These are phyloP conservation scores for Imleria badia DNA, from an alignment of 768 basidiomycete genomes.

Conservation along the genomic window DNA sequence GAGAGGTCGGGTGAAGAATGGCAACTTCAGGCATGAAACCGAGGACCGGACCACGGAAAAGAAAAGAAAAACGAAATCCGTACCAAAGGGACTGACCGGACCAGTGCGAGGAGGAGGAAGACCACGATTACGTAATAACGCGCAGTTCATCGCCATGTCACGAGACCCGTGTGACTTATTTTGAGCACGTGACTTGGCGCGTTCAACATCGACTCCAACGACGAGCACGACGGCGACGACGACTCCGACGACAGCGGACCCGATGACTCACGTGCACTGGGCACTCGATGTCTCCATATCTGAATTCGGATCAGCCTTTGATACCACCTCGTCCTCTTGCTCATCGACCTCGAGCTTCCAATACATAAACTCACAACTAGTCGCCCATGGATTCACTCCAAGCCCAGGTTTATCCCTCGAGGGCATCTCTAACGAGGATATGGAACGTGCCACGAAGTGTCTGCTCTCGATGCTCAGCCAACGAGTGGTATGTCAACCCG, in stretches of 20 bases:
- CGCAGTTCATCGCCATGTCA: conserved; percentile 12
- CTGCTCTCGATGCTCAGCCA: conserved; percentile 75
- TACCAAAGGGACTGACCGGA: conserved; percentile 12
- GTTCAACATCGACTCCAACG: conserved; percentile 22
- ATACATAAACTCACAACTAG: conserved; percentile 78
- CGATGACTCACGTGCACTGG: conserved; percentile 46
- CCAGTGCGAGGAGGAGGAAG: conserved; percentile 14
- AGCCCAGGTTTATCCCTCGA: conserved; percentile 68
- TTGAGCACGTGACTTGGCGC: conserved; percentile 29
- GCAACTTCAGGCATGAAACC: conserved; percentile 43
- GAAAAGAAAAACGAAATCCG: background rate
- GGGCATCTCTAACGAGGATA: conserved; percentile 54
- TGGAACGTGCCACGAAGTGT: conserved; percentile 66
- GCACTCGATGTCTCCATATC: conserved; percentile 44
- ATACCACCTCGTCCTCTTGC: conserved; percentile 45
- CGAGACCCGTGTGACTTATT: conserved; percentile 1
- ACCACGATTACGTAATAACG: conserved; percentile 32
- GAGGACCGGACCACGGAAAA: background rate
- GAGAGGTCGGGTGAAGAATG: conserved; percentile 39
- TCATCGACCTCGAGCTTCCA: conserved; percentile 62
- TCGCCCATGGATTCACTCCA: conserved; percentile 75
- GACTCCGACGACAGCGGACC: conserved; percentile 8
- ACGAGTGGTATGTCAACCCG: conserved; percentile 57
- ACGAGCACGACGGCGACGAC: conserved; percentile 9
- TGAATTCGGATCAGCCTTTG: conserved; percentile 43